phyloP scores from a whole-genome alignment of 2,329 filamentous ascomycete species.

The Fusarium clavum region DNA sequence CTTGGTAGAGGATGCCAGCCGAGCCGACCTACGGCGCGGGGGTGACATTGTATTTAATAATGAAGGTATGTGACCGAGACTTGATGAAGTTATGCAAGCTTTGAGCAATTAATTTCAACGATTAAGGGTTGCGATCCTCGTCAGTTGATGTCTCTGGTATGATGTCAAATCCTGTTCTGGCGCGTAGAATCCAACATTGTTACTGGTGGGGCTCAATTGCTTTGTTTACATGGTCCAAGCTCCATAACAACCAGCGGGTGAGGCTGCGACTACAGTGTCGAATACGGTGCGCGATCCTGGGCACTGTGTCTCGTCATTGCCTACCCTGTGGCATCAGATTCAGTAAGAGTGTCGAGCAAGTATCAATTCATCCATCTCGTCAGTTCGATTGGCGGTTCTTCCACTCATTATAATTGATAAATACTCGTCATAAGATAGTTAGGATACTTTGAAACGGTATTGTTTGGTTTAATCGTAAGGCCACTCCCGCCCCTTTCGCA shows the following conservation, averaged over 20 bases:
- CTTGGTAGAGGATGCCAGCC: constrained; percentile 55
- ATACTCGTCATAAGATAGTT: not conserved
- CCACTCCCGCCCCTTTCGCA: not conserved
- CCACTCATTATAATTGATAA: not conserved
- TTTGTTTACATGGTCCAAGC: constrained; percentile 50
- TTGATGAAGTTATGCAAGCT: constrained; percentile 25
- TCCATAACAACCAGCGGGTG: constrained; percentile 39
- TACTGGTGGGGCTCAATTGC: constrained; percentile 36
- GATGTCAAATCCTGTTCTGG: constrained; percentile 47
- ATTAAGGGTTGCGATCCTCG: constrained; percentile 43
- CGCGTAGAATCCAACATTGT: constrained; percentile 37
- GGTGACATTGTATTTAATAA: constrained; percentile 52
- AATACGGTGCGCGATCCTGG: accelerated
- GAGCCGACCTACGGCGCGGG: constrained; percentile 59
- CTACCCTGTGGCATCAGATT: constrained; percentile 7
- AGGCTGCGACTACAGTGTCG: constrained; percentile 25
- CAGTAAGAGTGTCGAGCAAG: not conserved
- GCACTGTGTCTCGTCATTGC: not conserved
- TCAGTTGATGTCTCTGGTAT: constrained; percentile 44
- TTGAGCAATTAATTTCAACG: constrained; percentile 38
- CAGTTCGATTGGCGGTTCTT: not conserved
- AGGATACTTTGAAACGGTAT: not conserved
- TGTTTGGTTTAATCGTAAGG: not conserved
- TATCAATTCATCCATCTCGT: not conserved
- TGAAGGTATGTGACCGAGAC: constrained; percentile 23